Evolutionary conservation across 2,329 filamentous ascomycete genomes (phyloP).

Genomic region (Pseudocercospora fijiensis): DNA sequence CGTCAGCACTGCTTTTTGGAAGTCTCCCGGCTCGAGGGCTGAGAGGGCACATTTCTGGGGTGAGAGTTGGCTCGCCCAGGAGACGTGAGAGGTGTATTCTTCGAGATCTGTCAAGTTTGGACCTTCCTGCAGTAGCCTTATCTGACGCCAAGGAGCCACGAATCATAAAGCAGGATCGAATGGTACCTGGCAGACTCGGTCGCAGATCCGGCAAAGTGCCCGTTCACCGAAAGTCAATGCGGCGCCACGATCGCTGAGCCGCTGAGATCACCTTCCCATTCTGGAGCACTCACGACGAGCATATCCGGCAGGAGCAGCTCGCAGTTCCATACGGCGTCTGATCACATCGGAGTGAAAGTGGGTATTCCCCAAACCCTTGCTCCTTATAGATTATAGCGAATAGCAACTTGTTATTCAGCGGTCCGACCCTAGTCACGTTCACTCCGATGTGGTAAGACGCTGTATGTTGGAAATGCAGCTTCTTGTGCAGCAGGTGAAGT

Average conservation of each 20-base stretch:
- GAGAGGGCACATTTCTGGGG: neutral
- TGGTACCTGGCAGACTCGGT: neutral
- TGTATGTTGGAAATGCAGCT: neutral
- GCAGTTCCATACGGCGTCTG: neutral
- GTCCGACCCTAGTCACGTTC: too few species aligned
- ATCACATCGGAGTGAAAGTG: too few species aligned
- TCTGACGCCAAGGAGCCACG: neutral
- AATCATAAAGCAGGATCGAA: neutral
- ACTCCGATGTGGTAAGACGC: too few species aligned
- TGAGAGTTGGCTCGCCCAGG: neutral
- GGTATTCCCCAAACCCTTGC: too few species aligned
- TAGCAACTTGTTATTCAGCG: too few species aligned
- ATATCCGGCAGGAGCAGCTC: neutral
- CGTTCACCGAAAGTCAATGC: neutral
- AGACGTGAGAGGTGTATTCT: neutral
- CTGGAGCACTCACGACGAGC: neutral
- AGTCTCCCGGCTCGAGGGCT: neutral
- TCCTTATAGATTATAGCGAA: too few species aligned
- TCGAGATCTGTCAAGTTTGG: neutral
- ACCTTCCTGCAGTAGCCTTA: constrained; percentile 2
- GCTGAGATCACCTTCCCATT: too few species aligned
- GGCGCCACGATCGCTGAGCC: neutral
- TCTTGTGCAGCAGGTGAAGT: neutral
- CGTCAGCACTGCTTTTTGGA: constrained; percentile 1
- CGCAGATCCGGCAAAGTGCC: constrained; percentile 1